These are phyloP conservation scores for Schizothecium vesticola DNA, from an alignment of 495 filamentous ascomycete genomes.

Conservation along the genomic window DNA sequence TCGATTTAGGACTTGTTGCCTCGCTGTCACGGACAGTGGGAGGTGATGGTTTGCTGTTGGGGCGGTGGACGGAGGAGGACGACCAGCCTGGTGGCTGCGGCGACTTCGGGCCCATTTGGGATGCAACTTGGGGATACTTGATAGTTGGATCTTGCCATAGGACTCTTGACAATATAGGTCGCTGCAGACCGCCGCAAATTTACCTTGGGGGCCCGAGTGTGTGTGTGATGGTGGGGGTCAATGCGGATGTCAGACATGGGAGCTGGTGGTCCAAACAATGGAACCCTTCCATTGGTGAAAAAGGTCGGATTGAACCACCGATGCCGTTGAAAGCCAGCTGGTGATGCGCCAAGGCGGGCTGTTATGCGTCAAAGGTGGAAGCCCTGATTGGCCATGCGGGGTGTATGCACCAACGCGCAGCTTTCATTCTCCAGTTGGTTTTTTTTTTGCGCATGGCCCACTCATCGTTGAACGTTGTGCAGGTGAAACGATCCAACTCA, in stretches of 20 bases:
- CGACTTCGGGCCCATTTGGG: not conserved
- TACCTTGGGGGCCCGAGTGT: not conserved
- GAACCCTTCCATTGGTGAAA: not conserved
- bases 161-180: slow-evolving; percentile 12
- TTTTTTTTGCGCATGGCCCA: slow-evolving; percentile 7
- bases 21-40: not conserved
- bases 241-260: not conserved
- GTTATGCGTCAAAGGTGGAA: not conserved
- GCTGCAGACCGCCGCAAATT: slow-evolving; percentile 13
- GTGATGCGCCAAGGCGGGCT: not conserved
- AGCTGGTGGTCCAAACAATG: not conserved
- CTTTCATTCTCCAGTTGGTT: not conserved
- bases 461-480: slow-evolving; percentile 9
- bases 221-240: not conserved
- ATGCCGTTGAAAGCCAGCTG: too few species aligned
- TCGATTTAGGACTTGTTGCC: slow-evolving; percentile 11
- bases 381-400: not conserved
- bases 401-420: not conserved
- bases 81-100: slow-evolving; percentile 18
- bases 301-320: not conserved
- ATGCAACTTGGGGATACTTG: not conserved
- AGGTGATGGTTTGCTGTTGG: slow-evolving; percentile 9
- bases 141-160: not conserved
- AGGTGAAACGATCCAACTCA: slow-evolving; percentile 8
- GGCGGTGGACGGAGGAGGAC: slow-evolving; percentile 13